Evolutionary conservation across 306 rosid genomes (phyloP), one percentile per base, ranked within the genome.

Genomic region (Crotalaria pallida): DNA sequence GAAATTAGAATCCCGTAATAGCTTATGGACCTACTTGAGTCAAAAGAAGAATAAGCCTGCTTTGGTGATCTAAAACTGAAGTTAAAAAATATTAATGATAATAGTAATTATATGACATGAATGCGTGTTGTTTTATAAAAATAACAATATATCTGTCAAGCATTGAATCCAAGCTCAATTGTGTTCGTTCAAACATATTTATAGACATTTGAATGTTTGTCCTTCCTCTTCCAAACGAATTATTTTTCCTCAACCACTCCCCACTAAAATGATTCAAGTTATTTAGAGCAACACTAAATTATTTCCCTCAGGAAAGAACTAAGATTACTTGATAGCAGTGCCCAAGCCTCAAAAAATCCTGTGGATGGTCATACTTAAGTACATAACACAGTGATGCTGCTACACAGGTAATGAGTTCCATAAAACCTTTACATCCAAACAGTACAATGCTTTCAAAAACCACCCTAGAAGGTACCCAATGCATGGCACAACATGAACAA

Each of bases 151-250:
- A 71, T 5, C 76, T 8, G 18, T 26, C 38, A 8, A 16, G 36
- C 58, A 74, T 74, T 64, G 52, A 27, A 71, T 58, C 55, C n/a
- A 70, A 27, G 67, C 43, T 33, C 64, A 59, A 34, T 33, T 15
- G 16, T 34, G 17, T 59, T 43, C 29, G 21, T 58, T 7, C 65
- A 18, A 53, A 65, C 26, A 59, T 58, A 31, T 47, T 59, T 8
- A 47, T 12, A 34, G 43, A 26, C 49, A 40, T 52, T 74, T 34
- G 34, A 31, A 31, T 5, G 34, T 31, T 31, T 31, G 34, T 31
- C 34, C 34, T 31, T 31, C 34, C 6, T 31, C 7, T 31, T 7
- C 34, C 34, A 31, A 31, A 5, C 3, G 6, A 31, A 31, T 3
- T 3, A 31, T 7, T 31, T 3, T 31, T 31, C 34, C 21, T 26